Conservation (phyloP, 768 basidiomycete species). For the Boletus tylopilopsis region DNA sequence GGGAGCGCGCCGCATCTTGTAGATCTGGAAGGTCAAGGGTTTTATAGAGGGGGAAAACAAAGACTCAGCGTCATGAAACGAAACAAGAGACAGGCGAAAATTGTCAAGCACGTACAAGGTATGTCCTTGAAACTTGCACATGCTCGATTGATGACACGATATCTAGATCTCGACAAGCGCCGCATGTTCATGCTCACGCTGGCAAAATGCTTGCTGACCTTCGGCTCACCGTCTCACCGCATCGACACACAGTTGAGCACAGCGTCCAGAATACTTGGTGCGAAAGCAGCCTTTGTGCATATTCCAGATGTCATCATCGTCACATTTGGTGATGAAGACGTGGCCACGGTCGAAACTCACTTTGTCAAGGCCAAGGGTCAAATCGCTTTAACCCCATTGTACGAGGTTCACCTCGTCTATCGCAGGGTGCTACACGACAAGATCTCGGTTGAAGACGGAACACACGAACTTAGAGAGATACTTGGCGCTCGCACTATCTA, state of each 20-base stretch:
- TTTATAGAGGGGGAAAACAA: conserved; percentile 30
- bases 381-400: conserved; percentile 77
- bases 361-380: conserved; percentile 82
- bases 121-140: not conserved
- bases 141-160: not conserved
- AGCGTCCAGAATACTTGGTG: conserved; percentile 73
- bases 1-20: not conserved
- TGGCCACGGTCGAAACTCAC: conserved; percentile 71
- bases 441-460: conserved; percentile 70
- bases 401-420: conserved; percentile 81
- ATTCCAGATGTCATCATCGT: conserved; percentile 76
- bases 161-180: conserved; percentile 43
- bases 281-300: conserved; percentile 82
- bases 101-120: conserved; percentile 49
- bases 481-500: conserved; percentile 67
- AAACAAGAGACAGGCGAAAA: conserved; percentile 32
- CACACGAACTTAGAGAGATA: conserved; percentile 58
- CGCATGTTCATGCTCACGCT: conserved; percentile 80
- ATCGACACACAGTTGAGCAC: conserved; percentile 85
- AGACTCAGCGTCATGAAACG: conserved; percentile 30
- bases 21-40: conserved; percentile 22
- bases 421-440: conserved; percentile 83
- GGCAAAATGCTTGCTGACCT: conserved; percentile 84
- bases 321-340: conserved; percentile 74
- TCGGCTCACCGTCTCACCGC: conserved; percentile 92